Evolutionary conservation across 805 yeast genomes (phyloP).

Genomic region (Candida suzukii): DNA sequence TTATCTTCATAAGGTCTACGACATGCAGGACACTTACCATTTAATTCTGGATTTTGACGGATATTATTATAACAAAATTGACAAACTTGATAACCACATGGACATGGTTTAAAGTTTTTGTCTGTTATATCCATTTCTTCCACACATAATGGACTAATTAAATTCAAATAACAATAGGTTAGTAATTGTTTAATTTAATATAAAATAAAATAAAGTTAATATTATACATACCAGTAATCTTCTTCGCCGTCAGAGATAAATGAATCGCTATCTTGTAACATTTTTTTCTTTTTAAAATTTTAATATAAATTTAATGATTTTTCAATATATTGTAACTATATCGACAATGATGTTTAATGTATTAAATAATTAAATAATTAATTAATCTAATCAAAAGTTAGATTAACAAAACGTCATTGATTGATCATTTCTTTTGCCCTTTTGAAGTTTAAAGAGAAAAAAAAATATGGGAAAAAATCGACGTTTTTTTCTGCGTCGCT

Average conservation of each 20-base stretch:
- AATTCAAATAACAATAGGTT: neutral
- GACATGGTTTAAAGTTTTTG: slow-evolving; percentile 97
- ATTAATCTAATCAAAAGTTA: no score
- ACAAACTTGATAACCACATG: slow-evolving; percentile 97
- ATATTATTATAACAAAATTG: slow-evolving; percentile 97
- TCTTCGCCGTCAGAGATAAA: slow-evolving; percentile 76
- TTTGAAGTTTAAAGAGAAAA: no score
- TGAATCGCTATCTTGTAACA: slow-evolving; percentile 32
- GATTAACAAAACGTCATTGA: no score
- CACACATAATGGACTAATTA: slow-evolving; percentile 78
- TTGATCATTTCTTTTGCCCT: no score
- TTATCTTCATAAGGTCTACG: slow-evolving; percentile 92
- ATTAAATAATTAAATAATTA: no score
- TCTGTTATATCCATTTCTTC: slow-evolving; percentile 98
- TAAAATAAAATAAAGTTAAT: neutral
- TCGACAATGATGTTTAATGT: no score
- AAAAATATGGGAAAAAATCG: no score
- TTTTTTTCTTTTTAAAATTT: neutral
- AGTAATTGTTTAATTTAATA: neutral
- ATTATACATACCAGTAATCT: slow-evolving; percentile 50
- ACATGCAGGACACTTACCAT: slow-evolving; percentile 97
- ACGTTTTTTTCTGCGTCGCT: no score
- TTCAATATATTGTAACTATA: no score
- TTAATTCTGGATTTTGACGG: slow-evolving; percentile 88
- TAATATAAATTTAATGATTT: neutral